A percentile compares a stretch with the other conserved stretches of the same genome.
Conservation (phyloP, 78 protist species). For the Pigoraptor vietnamica region DNA sequence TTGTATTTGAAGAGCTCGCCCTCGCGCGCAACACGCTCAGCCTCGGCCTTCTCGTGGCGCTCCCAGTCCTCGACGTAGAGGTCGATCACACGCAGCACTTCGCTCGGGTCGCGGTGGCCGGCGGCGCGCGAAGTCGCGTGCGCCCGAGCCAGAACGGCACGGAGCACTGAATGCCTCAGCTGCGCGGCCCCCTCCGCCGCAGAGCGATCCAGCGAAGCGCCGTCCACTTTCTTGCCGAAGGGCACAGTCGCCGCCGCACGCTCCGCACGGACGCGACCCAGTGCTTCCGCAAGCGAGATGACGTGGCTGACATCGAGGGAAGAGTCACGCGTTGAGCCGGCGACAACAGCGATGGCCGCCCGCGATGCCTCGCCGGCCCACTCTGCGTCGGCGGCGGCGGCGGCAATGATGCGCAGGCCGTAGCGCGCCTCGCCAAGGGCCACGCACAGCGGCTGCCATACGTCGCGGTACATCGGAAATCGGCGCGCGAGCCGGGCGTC, state of each 20-base stretch:
- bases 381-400: background rate
- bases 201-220: no score
- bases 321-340: no score
- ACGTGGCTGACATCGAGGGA: no score
- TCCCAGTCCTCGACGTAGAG: background rate
- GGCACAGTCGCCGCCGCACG: no score
- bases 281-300: no score
- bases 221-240: no score
- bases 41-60: background rate
- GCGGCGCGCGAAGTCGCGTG: no score
- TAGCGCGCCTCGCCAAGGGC: background rate
- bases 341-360: background rate
- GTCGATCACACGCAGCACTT: background rate
- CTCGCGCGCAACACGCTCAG: background rate
- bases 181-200: no score
- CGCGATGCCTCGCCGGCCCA: no score
- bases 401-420: background rate
- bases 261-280: no score
- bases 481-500: background rate
- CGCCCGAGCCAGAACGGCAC: background rate
- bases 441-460: background rate
- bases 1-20: background rate
- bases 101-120: no score
- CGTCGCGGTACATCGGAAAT: background rate
- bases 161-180: background rate